Conservation (phyloP, 768 basidiomycete genomes). For the Tylopilus sp. region DNA sequence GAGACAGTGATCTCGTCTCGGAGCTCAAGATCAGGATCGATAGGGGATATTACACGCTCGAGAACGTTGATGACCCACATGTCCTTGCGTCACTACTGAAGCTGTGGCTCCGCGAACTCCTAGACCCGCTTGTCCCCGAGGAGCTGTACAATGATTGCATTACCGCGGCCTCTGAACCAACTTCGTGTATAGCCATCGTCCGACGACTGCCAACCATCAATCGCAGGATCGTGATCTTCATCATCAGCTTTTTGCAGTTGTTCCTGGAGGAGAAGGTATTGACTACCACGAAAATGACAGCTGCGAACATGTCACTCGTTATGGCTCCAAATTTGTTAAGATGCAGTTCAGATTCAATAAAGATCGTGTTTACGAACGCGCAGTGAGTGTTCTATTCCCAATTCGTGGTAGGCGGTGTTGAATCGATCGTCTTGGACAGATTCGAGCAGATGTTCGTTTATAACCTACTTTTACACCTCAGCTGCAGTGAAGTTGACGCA, state of each 20-base stretch:
- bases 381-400: slow-evolving; percentile 55
- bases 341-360: slow-evolving; percentile 84
- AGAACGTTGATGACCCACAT: slow-evolving; percentile 87
- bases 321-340: slow-evolving; percentile 90
- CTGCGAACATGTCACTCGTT: slow-evolving; percentile 82
- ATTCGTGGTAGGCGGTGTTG: slow-evolving; percentile 1
- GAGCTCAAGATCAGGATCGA: slow-evolving; percentile 89
- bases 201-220: slow-evolving; percentile 81
- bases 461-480: slow-evolving; percentile 77
- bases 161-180: slow-evolving; percentile 58
- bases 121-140: slow-evolving; percentile 88
- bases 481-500: slow-evolving; percentile 69
- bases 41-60: slow-evolving; percentile 85
- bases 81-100: slow-evolving; percentile 88
- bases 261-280: slow-evolving; percentile 80
- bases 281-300: slow-evolving; percentile 81
- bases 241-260: slow-evolving; percentile 87
- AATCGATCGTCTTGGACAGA: slow-evolving; percentile 36
- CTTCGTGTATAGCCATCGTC: slow-evolving; percentile 71
- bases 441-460: slow-evolving; percentile 90
- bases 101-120: slow-evolving; percentile 89
- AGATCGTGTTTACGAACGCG: slow-evolving; percentile 87
- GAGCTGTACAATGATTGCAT: slow-evolving; percentile 92
- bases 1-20: slow-evolving; percentile 84
- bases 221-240: slow-evolving; percentile 80